Percentiles rank a stretch among this genome's conserved stretches.
Conservation (phyloP, 495 filamentous ascomycete species). For the Podospora fimiseda region DNA sequence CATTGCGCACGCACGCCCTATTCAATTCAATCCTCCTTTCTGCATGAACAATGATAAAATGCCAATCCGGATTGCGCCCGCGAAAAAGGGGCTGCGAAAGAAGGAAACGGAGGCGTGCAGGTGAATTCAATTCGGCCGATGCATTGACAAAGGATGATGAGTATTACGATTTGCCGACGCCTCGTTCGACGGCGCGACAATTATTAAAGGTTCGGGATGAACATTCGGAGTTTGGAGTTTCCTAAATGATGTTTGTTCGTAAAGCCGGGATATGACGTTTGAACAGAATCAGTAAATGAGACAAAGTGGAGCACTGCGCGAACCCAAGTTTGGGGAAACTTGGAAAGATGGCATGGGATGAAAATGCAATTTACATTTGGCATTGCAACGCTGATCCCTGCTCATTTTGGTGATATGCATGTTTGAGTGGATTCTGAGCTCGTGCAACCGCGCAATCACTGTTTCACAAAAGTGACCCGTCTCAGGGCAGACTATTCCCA, state of each 20-base stretch:
- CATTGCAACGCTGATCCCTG: too few species aligned
- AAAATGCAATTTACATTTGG: too few species aligned
- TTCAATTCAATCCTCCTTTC: neutral
- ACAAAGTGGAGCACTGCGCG: too few species aligned
- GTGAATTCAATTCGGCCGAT: neutral
- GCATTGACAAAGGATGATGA: neutral
- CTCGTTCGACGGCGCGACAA: neutral
- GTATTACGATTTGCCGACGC: neutral
- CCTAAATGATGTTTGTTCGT: neutral
- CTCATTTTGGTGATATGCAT: too few species aligned
- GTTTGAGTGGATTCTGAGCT: too few species aligned
- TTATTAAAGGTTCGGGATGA: neutral
- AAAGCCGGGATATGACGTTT: neutral
- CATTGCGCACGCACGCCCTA: constrained; percentile 11
- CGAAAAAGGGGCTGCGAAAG: neutral
- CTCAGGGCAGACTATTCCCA: too few species aligned
- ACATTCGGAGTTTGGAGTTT: neutral
- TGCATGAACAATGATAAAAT: neutral
- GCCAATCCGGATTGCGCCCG: constrained; percentile 4
- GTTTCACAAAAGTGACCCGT: too few species aligned
- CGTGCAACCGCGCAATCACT: too few species aligned
- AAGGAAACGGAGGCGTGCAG: neutral
- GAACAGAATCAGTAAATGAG: neutral
- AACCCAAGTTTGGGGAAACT: too few species aligned
- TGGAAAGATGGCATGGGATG: too few species aligned